Evolutionary conservation across 371 early-diverging fungal genomes (phyloP), one percentile per base, ranked within the genome.

Genomic region (Basidiobolus meristosporus): DNA sequence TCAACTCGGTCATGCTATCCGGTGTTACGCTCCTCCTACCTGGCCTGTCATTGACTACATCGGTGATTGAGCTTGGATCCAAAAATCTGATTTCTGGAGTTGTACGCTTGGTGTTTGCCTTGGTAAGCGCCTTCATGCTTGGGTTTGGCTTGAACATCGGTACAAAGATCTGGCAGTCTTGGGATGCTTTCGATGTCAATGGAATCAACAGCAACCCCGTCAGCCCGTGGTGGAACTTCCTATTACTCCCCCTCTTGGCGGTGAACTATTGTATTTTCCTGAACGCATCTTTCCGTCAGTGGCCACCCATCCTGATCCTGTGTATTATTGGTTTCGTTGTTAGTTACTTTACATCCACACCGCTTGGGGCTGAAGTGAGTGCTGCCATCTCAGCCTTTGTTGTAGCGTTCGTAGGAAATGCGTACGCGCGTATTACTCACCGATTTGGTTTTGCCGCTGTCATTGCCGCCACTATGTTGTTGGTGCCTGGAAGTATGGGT

Each of bases 11-110:
- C 2, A 57, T 62, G 3, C 47, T 72, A 6, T 52, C 60, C 2
- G 67, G 59, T 7, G 52, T 65, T 15, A 59, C 65, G 2, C 53
- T 60, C 30, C 54, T 72, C 22, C 59, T 74, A 0, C 75, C 74
- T 1, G 76, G 75, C 9, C 39, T 68, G 3, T 47, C 60, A 0
- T 52, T 82, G 14, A 75, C 78, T 0, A 60, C 67, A 1, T 55
- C 68, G 11, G 66, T 78, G 41, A 71, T 77, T 43, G 80, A 82
- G 44, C 59, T 82, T 3, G 61, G 71, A 1, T 70, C 78, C 10
- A 62, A 77, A 9, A 74, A 73, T 48, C 61, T 79, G 56, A 63
- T 76, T 14, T 72, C 76, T 0, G 82, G 82, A 1, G 70, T 75
- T 1, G 70, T 76, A 2, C 59, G 76, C 3, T 53, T 74, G 39